Percentiles rank a stretch among this genome's conserved stretches.
These are phyloP conservation scores for Kodamaea fungicola DNA, from an alignment of 1,139 yeast genomes.

Conservation along the genomic window DNA sequence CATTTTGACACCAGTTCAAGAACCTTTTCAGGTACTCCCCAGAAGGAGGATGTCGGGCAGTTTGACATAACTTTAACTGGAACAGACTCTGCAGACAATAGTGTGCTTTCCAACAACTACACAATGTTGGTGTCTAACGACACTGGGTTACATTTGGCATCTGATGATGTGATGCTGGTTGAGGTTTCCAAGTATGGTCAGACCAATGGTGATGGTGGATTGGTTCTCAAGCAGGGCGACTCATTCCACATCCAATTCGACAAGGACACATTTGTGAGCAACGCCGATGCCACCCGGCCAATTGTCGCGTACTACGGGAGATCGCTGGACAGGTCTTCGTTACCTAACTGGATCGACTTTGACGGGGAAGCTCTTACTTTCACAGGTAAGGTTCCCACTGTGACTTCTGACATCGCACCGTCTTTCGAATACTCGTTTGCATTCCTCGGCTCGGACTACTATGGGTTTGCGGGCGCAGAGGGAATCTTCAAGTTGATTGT, in stretches of 20 bases:
- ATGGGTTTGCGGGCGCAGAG: conserved; percentile 71
- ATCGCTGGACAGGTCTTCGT: conserved; percentile 74
- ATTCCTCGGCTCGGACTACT: conserved; percentile 75
- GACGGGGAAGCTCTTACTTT: conserved; percentile 62
- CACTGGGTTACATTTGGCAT: conserved; percentile 46
- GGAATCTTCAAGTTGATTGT: conserved; percentile 70
- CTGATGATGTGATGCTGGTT: conserved; percentile 38
- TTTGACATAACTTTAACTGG: conserved; percentile 57
- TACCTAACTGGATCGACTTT: conserved; percentile 86
- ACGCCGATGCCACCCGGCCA: conserved; percentile 39
- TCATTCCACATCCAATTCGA: conserved; percentile 62
- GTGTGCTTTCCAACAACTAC: conserved; percentile 45
- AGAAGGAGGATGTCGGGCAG: conserved; percentile 38
- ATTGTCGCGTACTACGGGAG: conserved; percentile 80
- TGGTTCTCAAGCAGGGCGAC: conserved; percentile 70
- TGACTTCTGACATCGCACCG: conserved; percentile 84
- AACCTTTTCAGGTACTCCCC: conserved; percentile 70
- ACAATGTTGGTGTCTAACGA: conserved; percentile 56
- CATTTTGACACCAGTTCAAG: conserved; percentile 59
- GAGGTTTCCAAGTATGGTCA: conserved; percentile 56
- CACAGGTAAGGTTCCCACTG: conserved; percentile 84
- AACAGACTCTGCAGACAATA: conserved; percentile 51
- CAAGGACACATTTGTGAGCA: conserved; percentile 48
- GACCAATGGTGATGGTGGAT: conserved; percentile 71
- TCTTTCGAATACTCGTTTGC: conserved; percentile 70